phyloP scores from a whole-genome alignment of 495 filamentous ascomycete species.

The Evernia prunastri region DNA sequence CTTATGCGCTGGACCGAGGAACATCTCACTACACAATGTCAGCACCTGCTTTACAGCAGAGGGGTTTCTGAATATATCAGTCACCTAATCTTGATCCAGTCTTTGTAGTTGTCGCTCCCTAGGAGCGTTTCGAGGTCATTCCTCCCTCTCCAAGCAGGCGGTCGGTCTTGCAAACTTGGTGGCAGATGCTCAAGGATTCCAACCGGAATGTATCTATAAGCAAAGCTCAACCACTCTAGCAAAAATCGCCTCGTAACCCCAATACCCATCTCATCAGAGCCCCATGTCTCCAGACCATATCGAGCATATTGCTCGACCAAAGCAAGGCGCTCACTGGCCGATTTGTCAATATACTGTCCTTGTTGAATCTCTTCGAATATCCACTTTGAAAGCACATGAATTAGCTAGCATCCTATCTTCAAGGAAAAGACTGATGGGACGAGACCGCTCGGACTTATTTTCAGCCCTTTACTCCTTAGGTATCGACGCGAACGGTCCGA shows the following conservation, averaged over 20 bases:
- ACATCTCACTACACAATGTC: conserved; percentile 71
- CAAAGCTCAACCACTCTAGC: conserved; percentile 92
- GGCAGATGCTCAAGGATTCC: conserved; percentile 84
- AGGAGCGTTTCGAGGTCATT: conserved; percentile 89
- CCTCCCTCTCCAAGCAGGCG: conserved; percentile 73
- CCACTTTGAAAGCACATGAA: conserved; percentile 80
- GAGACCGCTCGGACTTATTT: not conserved
- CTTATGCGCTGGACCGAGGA: conserved; percentile 81
- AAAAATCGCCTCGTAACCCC: conserved; percentile 84
- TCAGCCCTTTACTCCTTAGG: not conserved
- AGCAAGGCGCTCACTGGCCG: conserved; percentile 73
- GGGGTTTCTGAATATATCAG: not conserved
- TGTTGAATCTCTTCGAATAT: conserved; percentile 91
- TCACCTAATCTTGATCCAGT: conserved; percentile 98
- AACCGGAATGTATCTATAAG: conserved; percentile 80
- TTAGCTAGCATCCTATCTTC: conserved; percentile 23
- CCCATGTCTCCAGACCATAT: conserved; percentile 91
- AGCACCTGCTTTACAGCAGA: conserved; percentile 17
- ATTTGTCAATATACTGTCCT: conserved; percentile 92
- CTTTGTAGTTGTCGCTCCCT: conserved; percentile 81
- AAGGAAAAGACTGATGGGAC: not conserved
- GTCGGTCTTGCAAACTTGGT: conserved; percentile 77
- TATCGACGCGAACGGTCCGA: not conserved
- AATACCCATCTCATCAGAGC: conserved; percentile 85
- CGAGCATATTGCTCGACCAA: conserved; percentile 81